Base-by-base conservation (phyloP, 495 filamentous ascomycete genomes). In the Venustampulla echinocandica region DNA sequence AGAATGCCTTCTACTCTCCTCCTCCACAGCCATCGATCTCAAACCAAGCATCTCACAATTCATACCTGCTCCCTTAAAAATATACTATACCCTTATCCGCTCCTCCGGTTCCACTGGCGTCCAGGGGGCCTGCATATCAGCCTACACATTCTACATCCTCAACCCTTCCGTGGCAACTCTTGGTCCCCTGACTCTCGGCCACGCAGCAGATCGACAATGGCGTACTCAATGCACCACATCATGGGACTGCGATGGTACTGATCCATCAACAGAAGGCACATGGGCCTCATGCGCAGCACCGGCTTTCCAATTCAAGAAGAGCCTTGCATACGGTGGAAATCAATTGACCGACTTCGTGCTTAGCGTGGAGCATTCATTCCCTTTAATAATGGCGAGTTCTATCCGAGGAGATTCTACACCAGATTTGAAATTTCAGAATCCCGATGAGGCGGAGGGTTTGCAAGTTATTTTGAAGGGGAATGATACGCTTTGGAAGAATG, bases 301-400 rank as follows among this genome's bases (percentile, higher is more conserved):
- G 7, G 27, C 27, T 13, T 30, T 30, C 27, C 27, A 30, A 30
- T 43, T 25, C 13, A 43, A 27, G 40, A 43, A 28, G 17, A 43
- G 21, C 13, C 20, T 43, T 14, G n/a, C 40, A 15, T 21, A 4
- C 23, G 40, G 23, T 4, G 40, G 40, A 6, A 22, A 41, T 20
- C 5, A 6, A 22, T 10, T 43, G 3, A 27, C 20, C 4, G 15
- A 43, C 23, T 43, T 43, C 40, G 23, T 27, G 4, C 10, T 43
- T n/a, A 43, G 40, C 23, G 15, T 43, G 3, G 17, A 6, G 4
- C 40, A 43, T 17, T 15, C 4, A 6, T 43, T 43, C 23, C 40
- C 40, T 25, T 15, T 43, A 3, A 43, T 43, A 24, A 43, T 43
- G 40, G 40, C 40, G 9, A 43, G 21, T 13, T 15, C 9, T 17